phyloP scores from a whole-genome alignment of 2,329 filamentous ascomycete genomes.

The Apiospora arundinis region DNA sequence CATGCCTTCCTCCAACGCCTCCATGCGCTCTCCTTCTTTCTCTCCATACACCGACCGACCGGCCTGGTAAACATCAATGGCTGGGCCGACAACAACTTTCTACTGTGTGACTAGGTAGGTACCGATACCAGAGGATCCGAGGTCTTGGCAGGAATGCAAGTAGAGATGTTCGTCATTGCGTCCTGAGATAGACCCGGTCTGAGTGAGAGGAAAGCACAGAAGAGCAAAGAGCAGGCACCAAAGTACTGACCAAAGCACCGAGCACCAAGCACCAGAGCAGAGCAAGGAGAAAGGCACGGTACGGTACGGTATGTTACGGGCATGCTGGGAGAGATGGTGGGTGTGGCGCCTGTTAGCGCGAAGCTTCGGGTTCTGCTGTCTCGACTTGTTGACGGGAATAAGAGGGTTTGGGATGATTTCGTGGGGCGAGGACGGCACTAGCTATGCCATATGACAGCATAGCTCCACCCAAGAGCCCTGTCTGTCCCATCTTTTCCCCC shows the following conservation, averaged over 20 bases:
- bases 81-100: neutral
- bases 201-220: neutral
- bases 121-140: neutral
- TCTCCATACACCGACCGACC: no score
- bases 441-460: conserved; percentile 22
- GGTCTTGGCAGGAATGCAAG: conserved; percentile 4
- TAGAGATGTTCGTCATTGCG: conserved; percentile 6
- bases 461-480: conserved; percentile 2
- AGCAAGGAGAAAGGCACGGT: neutral
- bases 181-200: conserved; percentile 10
- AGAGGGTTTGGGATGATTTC: conserved; percentile 17
- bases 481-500: neutral
- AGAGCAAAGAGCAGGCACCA: neutral
- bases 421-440: conserved; percentile 8
- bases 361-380: conserved; percentile 22
- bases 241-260: no score
- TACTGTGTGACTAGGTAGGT: neutral
- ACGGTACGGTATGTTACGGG: neutral
- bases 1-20: neutral
- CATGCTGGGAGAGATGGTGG: conserved; percentile 22
- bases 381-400: conserved; percentile 24
- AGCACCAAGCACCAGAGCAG: no score
- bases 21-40: neutral
- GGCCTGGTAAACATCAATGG: neutral
- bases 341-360: conserved; percentile 25